A percentile compares a stretch with the other conserved stretches of the same genome.
These are phyloP conservation scores for Trametopsis cervina DNA, from an alignment of 768 basidiomycete species.

Conservation along the genomic window DNA sequence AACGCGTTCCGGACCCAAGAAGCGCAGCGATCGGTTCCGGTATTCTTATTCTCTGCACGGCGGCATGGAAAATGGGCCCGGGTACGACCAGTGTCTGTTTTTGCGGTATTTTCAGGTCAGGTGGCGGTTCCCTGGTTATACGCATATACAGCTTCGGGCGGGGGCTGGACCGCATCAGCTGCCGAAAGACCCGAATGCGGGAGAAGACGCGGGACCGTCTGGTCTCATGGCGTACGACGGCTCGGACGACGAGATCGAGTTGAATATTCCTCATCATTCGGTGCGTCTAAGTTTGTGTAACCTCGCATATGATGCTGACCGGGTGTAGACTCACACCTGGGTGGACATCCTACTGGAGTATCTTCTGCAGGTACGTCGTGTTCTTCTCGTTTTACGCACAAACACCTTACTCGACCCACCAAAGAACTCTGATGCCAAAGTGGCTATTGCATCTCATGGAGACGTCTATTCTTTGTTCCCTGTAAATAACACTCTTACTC, in stretches of 20 bases:
- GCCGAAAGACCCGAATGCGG: background rate
- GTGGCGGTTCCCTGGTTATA: background rate
- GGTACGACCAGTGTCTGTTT: background rate
- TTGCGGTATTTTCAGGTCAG: background rate
- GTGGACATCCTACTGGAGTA: constrained; percentile 17
- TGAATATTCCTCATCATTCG: background rate
- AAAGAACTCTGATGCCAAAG: constrained; percentile 9
- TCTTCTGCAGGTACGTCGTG: constrained; percentile 12
- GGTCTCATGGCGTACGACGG: background rate
- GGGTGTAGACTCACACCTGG: background rate
- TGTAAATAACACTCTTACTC: constrained; percentile 6
- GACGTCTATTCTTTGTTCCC: constrained; percentile 8
- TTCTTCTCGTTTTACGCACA: background rate
- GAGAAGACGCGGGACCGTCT: background rate
- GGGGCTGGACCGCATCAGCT: background rate
- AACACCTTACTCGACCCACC: background rate
- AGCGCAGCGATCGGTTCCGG: background rate
- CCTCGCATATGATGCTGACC: constrained; percentile 2
- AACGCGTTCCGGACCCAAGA: background rate
- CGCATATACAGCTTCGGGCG: background rate
- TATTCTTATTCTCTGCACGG: background rate
- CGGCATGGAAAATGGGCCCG: background rate
- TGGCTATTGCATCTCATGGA: constrained; percentile 13
- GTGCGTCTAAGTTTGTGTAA: background rate
- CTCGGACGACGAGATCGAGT: background rate